These are phyloP conservation scores for Bolboschoenoplectus hybrid DNA, from an alignment of 202 grass and related monocot genomes.

Conservation along the genomic window DNA sequence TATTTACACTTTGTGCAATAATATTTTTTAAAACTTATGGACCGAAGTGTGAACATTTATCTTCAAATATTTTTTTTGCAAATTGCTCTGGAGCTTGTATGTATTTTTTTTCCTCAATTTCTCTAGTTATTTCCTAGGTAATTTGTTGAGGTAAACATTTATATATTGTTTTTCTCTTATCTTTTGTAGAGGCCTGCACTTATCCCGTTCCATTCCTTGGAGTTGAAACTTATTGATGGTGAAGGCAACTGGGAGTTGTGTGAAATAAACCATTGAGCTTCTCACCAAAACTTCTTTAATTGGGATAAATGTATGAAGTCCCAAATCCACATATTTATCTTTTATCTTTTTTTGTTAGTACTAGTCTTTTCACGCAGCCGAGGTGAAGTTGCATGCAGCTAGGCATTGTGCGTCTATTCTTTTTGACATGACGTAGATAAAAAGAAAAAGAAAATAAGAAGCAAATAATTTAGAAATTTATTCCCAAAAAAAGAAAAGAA, in stretches of 20 bases:
- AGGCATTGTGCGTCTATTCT: conserved; percentile 38
- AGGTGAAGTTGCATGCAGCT: conserved; percentile 28
- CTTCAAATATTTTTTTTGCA: not conserved
- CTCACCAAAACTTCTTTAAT: not conserved
- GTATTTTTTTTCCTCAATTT: not conserved
- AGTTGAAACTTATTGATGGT: conserved; percentile 92
- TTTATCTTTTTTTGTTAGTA: conserved; percentile 33
- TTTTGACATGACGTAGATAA: conserved; percentile 36
- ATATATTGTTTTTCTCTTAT: conserved; percentile 31
- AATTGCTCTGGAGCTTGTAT: conserved; percentile 19
- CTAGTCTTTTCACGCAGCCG: conserved; percentile 24
- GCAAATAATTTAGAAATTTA: conserved; percentile 22
- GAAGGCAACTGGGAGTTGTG: conserved; percentile 96
- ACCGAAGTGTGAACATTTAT: not conserved
- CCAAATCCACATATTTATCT: conserved; percentile 8
- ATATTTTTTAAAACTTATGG: not conserved
- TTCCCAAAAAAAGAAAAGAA: not conserved
- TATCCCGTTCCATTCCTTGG: conserved; percentile 87
- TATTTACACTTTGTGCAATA: not conserved
- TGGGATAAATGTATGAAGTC: conserved; percentile 10
- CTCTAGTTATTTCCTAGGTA: conserved; percentile 7
- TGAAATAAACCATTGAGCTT: conserved; percentile 60
- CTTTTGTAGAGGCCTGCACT: conserved; percentile 79
- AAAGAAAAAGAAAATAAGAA: conserved; percentile 37
- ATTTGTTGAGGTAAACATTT: not conserved